Conservation (phyloP, 2,329 filamentous ascomycete species). For the Trichoderma cornu-damae region DNA sequence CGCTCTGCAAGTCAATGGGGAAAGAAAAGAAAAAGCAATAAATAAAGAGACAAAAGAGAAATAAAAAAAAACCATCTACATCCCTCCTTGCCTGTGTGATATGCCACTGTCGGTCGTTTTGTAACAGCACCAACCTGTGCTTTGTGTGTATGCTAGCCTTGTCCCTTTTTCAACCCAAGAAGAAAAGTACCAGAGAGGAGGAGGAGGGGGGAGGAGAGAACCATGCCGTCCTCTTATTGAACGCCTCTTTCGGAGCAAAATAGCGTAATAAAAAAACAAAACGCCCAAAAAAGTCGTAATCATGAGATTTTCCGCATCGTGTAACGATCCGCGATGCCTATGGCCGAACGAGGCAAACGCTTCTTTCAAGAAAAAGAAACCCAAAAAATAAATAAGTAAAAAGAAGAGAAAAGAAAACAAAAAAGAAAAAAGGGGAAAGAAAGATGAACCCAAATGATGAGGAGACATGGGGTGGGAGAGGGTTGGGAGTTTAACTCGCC, state of each 20-base stretch:
- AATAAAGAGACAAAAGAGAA: background rate
- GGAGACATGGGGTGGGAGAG: too few relatives aligned
- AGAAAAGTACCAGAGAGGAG: too few relatives aligned
- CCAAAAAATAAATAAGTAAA: background rate
- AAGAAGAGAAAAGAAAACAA: background rate
- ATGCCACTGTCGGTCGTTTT: background rate
- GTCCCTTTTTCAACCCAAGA: background rate
- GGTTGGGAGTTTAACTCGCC: background rate
- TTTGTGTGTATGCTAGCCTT: background rate
- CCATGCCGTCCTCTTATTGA: background rate
- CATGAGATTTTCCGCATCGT: conserved; percentile 10
- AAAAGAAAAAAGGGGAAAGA: background rate
- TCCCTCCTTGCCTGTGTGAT: background rate
- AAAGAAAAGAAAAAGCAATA: background rate
- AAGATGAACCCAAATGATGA: too few relatives aligned
- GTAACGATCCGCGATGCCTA: background rate
- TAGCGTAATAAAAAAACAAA: background rate
- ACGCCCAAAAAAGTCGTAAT: conserved; percentile 10
- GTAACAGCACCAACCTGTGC: background rate
- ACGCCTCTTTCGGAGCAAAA: conserved; percentile 4
- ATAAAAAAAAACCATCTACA: background rate
- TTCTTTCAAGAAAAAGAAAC: background rate
- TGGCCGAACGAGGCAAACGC: background rate
- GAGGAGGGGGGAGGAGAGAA: too few relatives aligned
- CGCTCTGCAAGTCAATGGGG: background rate